Evolutionary conservation across 495 filamentous ascomycete genomes (phyloP).

Genomic region (Aspergillus conjunctus): DNA sequence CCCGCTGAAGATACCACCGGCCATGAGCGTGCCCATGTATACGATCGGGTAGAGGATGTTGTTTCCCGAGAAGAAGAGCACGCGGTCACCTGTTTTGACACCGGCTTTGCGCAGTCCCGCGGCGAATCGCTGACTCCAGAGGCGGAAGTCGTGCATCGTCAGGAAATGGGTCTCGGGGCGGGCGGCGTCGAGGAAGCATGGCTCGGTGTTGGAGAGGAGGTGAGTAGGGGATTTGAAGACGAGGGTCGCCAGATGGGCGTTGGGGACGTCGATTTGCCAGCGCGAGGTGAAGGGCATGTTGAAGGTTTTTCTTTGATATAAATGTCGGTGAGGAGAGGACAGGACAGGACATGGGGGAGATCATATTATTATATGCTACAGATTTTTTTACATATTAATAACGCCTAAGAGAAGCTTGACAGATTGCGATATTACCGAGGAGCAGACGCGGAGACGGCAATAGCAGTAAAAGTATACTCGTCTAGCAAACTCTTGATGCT

Average conservation of each 20-base stretch:
- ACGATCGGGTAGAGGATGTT: conserved; percentile 70
- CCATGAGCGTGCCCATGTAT: conserved; percentile 71
- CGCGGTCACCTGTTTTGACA: conserved; percentile 66
- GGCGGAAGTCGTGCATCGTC: conserved; percentile 59
- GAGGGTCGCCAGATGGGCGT: conserved; percentile 49
- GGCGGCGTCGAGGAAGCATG: conserved; percentile 56
- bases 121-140: conserved; percentile 71
- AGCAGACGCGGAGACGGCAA: too few relatives aligned
- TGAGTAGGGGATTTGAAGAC: conserved; percentile 51
- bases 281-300: conserved; percentile 56
- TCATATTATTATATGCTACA: too few relatives aligned
- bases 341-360: too few relatives aligned
- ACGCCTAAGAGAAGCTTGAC: too few relatives aligned
- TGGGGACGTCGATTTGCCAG: conserved; percentile 49
- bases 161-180: conserved; percentile 57
- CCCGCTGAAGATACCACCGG: conserved; percentile 76
- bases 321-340: too few relatives aligned
- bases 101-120: conserved; percentile 66
- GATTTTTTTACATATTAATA: too few relatives aligned
- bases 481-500: too few relatives aligned
- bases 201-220: conserved; percentile 40
- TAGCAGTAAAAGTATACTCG: too few relatives aligned
- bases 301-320: too few relatives aligned
- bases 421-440: too few relatives aligned
- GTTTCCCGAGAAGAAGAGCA: conserved; percentile 71